Percentiles rank a stretch among this genome's conserved stretches.
Evolutionary conservation across 768 basidiomycete species (phyloP).

Genomic region (Termitomyces sp.): DNA sequence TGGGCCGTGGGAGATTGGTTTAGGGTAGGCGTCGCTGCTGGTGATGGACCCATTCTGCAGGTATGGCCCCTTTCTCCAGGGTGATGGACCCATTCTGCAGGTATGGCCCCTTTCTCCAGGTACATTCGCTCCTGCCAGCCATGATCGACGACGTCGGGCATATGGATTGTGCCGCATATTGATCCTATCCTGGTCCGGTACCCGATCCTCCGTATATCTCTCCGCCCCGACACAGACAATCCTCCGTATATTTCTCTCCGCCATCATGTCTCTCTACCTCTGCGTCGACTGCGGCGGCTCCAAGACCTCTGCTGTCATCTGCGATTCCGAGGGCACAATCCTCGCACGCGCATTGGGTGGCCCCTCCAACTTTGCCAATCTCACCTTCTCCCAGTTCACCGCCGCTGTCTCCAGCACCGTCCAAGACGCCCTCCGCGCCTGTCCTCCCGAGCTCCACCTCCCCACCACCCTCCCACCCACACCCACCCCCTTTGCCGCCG

Average conservation of each 20-base stretch:
- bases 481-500: constrained; percentile 50
- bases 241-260: no score
- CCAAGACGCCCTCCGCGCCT: constrained; percentile 48
- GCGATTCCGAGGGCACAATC: constrained; percentile 51
- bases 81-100: no score
- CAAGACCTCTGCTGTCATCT: constrained; percentile 78
- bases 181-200: no score
- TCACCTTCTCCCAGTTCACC: constrained; percentile 59
- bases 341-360: constrained; percentile 68
- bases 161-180: no score
- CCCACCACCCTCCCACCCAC: constrained; percentile 25
- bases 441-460: constrained; percentile 31
- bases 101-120: no score
- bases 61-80: no score
- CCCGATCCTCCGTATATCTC: no score
- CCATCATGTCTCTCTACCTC: constrained; percentile 37
- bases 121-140: no score
- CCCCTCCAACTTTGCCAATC: constrained; percentile 84
- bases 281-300: constrained; percentile 89
- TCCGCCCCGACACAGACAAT: no score
- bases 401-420: constrained; percentile 49
- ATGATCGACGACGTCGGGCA: no score
- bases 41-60: no score
- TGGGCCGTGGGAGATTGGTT: constrained; percentile 28
- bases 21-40: constrained; percentile 30